Conservation (phyloP, 345 rosid genomes). For the Lenwebbia sp. region DNA sequence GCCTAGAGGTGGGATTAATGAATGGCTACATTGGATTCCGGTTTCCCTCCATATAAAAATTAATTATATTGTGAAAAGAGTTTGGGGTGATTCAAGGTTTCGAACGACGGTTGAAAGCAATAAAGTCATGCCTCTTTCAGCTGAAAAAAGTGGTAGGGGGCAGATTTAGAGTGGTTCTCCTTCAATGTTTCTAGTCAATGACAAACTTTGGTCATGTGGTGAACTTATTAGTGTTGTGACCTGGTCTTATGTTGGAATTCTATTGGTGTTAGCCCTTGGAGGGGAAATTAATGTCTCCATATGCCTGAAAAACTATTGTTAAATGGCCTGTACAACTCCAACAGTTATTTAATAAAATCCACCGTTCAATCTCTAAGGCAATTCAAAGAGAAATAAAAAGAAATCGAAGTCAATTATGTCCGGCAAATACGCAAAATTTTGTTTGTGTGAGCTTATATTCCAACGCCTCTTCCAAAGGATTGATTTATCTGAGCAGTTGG, state of each 20-base stretch:
- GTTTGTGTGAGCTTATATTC: background rate
- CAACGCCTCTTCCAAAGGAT: background rate
- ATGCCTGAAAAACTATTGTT: background rate
- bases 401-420: background rate
- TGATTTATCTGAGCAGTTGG: background rate
- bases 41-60: conserved; percentile 51
- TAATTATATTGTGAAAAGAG: conserved; percentile 13
- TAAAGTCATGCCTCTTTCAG: conserved; percentile 6
- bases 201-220: background rate
- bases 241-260: background rate
- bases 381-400: background rate
- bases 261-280: background rate
- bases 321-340: background rate
- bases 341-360: background rate
- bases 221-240: background rate
- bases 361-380: background rate
- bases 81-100: conserved; percentile 20
- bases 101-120: background rate
- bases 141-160: conserved; percentile 26
- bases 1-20: conserved; percentile 67
- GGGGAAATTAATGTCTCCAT: background rate
- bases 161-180: background rate
- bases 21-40: conserved; percentile 79
- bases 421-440: background rate
- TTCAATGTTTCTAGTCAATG: background rate